Conservation (phyloP, 768 basidiomycete genomes). For the Mycena alexandri region DNA sequence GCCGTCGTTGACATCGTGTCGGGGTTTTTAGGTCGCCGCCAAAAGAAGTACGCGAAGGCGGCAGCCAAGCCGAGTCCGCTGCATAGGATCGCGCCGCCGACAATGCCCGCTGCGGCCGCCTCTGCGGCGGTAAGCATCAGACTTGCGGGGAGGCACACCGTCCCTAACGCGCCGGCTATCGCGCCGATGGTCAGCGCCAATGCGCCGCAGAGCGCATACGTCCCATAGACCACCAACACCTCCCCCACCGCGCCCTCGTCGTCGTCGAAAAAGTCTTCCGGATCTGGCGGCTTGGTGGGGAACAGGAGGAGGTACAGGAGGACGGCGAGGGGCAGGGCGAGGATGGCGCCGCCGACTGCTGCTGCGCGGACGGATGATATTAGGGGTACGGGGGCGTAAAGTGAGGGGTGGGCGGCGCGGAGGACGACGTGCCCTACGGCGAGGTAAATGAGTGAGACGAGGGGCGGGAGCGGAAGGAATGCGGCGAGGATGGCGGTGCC, state of each 20-base stretch:
- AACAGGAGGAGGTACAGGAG: slow-evolving; percentile 48
- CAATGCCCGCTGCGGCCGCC: slow-evolving; percentile 50
- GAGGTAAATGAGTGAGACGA: slow-evolving; percentile 48
- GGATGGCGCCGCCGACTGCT: slow-evolving; percentile 50
- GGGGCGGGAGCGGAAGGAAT: slow-evolving; percentile 51
- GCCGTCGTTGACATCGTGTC: not conserved
- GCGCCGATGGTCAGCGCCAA: slow-evolving; percentile 44
- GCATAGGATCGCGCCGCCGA: slow-evolving; percentile 46
- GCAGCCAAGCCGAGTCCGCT: slow-evolving; percentile 36
- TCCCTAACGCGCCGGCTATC: slow-evolving; percentile 49
- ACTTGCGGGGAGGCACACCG: slow-evolving; percentile 45
- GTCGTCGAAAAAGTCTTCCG: slow-evolving; percentile 54
- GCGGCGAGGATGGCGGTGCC: slow-evolving; percentile 35
- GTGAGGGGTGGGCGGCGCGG: slow-evolving; percentile 35
- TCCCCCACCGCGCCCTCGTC: slow-evolving; percentile 37
- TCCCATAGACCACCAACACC: slow-evolving; percentile 26
- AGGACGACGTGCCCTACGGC: slow-evolving; percentile 49
- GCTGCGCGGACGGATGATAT: slow-evolving; percentile 49
- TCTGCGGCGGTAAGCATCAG: slow-evolving; percentile 43
- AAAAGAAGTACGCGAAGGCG: slow-evolving; percentile 35
- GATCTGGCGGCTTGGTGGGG: slow-evolving; percentile 39
- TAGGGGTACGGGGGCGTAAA: slow-evolving; percentile 38
- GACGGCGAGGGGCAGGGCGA: slow-evolving; percentile 49
- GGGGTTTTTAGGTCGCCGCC: slow-evolving; percentile 25
- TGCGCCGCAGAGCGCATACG: slow-evolving; percentile 37